Conservation (phyloP, 2,329 filamentous ascomycete species). For the Talaromyces islandicus region DNA sequence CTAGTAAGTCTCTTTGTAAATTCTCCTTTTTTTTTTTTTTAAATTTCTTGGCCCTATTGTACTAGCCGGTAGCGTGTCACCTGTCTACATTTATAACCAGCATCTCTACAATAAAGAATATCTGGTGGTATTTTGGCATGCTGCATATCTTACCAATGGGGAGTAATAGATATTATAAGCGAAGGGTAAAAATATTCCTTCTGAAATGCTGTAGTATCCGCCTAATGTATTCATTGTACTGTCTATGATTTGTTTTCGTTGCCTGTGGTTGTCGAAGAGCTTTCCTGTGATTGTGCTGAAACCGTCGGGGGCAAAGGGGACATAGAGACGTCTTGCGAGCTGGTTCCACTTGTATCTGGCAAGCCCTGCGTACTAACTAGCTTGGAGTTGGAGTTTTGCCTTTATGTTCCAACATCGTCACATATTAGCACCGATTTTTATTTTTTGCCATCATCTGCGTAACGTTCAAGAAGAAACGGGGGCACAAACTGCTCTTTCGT, state of each 20-base stretch:
- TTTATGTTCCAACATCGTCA: background rate
- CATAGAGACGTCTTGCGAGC: background rate
- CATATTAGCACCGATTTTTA: background rate
- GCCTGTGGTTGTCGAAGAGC: background rate
- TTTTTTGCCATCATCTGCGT: background rate
- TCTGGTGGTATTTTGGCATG: too few species aligned
- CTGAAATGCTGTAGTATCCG: background rate
- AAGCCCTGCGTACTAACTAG: background rate
- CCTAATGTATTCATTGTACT: background rate
- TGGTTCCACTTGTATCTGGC: background rate
- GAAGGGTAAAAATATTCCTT: too few species aligned
- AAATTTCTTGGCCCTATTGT: too few species aligned
- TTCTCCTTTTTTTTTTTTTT: too few species aligned
- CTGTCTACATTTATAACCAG: too few species aligned
- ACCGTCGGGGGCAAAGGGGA: background rate
- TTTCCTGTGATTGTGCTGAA: background rate
- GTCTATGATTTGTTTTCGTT: background rate
- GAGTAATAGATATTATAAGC: too few species aligned
- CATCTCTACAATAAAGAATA: too few species aligned
- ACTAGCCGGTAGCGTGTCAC: too few species aligned
- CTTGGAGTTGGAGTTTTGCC: background rate
- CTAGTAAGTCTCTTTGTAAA: too few species aligned
- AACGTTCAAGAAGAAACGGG: background rate
- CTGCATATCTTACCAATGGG: too few species aligned
- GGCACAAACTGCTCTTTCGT: constrained; percentile 8